These are phyloP conservation scores for Umbelopsis sp. DNA, from an alignment of 192 early-diverging fungal species.

Conservation along the genomic window DNA sequence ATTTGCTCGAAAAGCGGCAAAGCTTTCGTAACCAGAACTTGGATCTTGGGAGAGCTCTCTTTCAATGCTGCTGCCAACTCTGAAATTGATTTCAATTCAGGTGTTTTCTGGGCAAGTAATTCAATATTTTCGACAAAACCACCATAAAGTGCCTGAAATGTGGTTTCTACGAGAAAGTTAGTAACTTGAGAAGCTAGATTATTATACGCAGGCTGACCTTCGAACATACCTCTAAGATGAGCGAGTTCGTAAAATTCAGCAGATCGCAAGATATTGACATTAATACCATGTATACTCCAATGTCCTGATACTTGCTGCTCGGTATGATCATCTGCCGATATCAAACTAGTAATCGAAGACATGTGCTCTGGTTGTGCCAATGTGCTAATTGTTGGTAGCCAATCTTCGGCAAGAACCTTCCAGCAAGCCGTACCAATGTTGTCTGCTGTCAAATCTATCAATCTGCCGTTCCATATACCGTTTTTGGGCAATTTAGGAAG, in stretches of 20 bases:
- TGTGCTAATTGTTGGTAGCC: slow-evolving; percentile 49
- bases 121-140: slow-evolving; percentile 19
- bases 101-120: background rate
- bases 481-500: background rate
- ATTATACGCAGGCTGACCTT: background rate
- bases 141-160: slow-evolving; percentile 19
- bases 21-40: background rate
- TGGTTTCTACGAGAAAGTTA: slow-evolving; percentile 18
- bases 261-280: slow-evolving; percentile 43
- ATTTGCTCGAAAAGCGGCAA: background rate
- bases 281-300: slow-evolving; percentile 37
- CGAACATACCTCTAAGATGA: slow-evolving; percentile 37
- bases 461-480: background rate
- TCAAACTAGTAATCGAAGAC: slow-evolving; percentile 27
- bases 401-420: slow-evolving; percentile 55
- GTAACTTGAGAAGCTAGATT: background rate
- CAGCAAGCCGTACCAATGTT: slow-evolving; percentile 39
- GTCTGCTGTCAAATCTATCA: background rate
- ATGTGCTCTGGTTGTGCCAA: slow-evolving; percentile 35
- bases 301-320: background rate
- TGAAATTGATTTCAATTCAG: background rate
- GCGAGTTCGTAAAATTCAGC: slow-evolving; percentile 52
- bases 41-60: background rate
- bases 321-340: slow-evolving; percentile 22
- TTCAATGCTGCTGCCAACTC: background rate